phyloP scores from a whole-genome alignment of 352 stramenopile genomes.

The Phytophthora parvispora region DNA sequence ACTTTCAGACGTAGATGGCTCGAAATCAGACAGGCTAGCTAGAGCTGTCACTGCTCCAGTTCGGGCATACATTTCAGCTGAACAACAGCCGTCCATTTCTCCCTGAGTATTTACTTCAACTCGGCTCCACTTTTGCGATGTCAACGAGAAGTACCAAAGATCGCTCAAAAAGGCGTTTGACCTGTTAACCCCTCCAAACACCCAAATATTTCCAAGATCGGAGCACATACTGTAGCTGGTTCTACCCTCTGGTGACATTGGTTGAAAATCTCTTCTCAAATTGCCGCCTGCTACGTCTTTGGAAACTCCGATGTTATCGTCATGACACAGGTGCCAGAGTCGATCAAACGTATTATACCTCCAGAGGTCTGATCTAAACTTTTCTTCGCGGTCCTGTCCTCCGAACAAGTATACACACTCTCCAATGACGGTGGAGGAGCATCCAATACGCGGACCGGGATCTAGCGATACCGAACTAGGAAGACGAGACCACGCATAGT shows the following conservation, averaged over 20 bases:
- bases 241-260: conserved; percentile 59
- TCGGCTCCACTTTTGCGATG: conserved; percentile 68
- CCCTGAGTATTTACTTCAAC: conserved; percentile 66
- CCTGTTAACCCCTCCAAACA: conserved; percentile 71
- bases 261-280: conserved; percentile 52
- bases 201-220: conserved; percentile 86
- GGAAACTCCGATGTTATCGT: conserved; percentile 73
- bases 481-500: conserved; percentile 84
- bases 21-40: conserved; percentile 39
- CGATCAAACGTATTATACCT: conserved; percentile 91
- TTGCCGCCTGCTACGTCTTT: conserved; percentile 19
- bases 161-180: conserved; percentile 64
- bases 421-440: conserved; percentile 75
- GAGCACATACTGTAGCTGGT: conserved; percentile 77
- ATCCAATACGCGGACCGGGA: conserved; percentile 76
- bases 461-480: conserved; percentile 81
- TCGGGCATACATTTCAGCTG: conserved; percentile 53
- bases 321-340: conserved; percentile 87
- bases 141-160: conserved; percentile 84
- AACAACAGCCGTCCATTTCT: conserved; percentile 54
- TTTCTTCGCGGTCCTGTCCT: conserved; percentile 84
- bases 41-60: conserved; percentile 64
- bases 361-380: conserved; percentile 83
- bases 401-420: conserved; percentile 90
- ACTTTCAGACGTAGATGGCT: conserved; percentile 20